Evolutionary conservation across 2,329 filamentous ascomycete species (phyloP).

Genomic region (Botrytis squamosa): DNA sequence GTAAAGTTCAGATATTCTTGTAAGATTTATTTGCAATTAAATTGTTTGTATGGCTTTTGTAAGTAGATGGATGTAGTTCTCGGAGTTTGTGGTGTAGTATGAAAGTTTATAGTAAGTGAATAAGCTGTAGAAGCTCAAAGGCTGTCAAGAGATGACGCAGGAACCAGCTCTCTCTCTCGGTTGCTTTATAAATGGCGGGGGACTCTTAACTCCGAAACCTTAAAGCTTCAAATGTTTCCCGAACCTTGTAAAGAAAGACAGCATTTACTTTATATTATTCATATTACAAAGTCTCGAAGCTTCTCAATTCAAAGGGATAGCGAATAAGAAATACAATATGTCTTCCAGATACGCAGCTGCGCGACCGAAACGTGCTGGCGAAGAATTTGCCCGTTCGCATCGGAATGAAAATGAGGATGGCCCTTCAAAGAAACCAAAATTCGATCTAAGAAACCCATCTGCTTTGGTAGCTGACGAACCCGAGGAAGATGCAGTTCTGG

Average conservation of each 20-base stretch:
- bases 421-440: constrained; percentile 76
- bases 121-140: neutral
- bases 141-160: constrained; percentile 22
- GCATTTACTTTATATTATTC: neutral
- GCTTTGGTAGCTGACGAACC: constrained; percentile 80
- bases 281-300: neutral
- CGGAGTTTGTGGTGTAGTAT: neutral
- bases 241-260: neutral
- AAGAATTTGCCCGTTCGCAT: constrained; percentile 75
- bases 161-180: constrained; percentile 15
- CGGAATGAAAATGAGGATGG: constrained; percentile 53
- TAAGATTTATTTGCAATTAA: neutral
- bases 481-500: constrained; percentile 74
- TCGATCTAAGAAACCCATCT: constrained; percentile 92
- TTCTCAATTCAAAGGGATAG: neutral
- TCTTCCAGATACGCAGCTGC: constrained; percentile 59
- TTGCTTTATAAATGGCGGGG: constrained; percentile 14
- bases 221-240: constrained; percentile 5
- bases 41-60: neutral
- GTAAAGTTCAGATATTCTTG: neutral
- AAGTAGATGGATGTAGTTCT: neutral
- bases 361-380: constrained; percentile 78
- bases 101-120: neutral
- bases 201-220: constrained; percentile 17
- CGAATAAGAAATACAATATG: constrained; percentile 46